phyloP scores from a whole-genome alignment of 2,329 filamentous ascomycete genomes.

The Mycosphaerella sp. region DNA sequence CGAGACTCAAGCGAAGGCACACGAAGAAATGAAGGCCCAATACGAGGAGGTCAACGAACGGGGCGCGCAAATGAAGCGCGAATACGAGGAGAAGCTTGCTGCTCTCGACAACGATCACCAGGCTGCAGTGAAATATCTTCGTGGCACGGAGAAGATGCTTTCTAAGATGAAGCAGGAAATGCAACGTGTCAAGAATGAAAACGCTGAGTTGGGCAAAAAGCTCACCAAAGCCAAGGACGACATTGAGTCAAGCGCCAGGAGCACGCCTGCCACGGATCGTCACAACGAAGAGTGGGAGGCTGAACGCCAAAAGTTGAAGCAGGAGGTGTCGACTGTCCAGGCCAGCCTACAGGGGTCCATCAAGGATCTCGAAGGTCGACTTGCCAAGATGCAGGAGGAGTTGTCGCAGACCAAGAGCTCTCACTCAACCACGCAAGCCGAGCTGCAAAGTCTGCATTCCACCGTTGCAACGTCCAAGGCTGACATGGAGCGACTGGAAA shows the following conservation, averaged over 20 bases:
- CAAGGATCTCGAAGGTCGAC: constrained; percentile 61
- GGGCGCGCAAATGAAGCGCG: constrained; percentile 76
- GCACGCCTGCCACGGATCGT: constrained; percentile 31
- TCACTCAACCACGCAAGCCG: constrained; percentile 33
- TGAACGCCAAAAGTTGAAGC: constrained; percentile 62
- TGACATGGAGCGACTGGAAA: constrained; percentile 73
- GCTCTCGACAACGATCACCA: constrained; percentile 97
- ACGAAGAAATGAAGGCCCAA: constrained; percentile 74
- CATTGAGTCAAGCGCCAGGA: constrained; percentile 23
- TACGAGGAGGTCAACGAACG: constrained; percentile 73
- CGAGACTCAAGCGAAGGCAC: constrained; percentile 65
- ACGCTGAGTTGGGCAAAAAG: constrained; percentile 73
- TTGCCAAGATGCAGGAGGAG: constrained; percentile 61
- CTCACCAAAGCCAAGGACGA: constrained; percentile 44
- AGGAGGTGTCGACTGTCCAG: constrained; percentile 64
- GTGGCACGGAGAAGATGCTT: constrained; percentile 98
- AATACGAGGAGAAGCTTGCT: constrained; percentile 86
- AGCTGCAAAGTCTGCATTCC: constrained; percentile 50
- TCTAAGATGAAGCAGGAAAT: constrained; percentile 98
- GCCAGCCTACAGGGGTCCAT: constrained; percentile 61
- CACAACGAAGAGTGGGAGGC: constrained; percentile 62
- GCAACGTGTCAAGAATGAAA: constrained; percentile 83
- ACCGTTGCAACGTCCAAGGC: constrained; percentile 45
- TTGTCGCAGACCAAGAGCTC: constrained; percentile 59
- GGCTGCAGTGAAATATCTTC: constrained; percentile 95